Evolutionary conservation across 768 basidiomycete genomes (phyloP).

Genomic region (Mycena venus): DNA sequence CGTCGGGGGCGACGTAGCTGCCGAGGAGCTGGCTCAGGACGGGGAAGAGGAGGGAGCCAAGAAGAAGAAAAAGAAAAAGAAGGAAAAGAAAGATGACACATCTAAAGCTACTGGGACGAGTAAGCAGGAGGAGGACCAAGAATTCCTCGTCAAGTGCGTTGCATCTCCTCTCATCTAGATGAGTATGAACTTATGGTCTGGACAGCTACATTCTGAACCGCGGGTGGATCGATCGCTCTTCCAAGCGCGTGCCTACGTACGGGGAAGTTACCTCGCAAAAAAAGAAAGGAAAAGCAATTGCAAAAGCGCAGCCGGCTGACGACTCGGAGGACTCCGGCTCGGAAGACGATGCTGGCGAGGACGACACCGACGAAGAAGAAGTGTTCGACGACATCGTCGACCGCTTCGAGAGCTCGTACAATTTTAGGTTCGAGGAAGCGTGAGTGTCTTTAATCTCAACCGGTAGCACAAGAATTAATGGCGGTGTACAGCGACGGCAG

Average conservation of each 20-base stretch:
- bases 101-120: constrained; percentile 28
- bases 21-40: constrained; percentile 34
- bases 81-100: constrained; percentile 58
- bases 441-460: constrained; percentile 54
- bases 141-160: constrained; percentile 91
- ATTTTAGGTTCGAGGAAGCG: constrained; percentile 98
- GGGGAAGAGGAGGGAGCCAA: constrained; percentile 40
- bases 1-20: constrained; percentile 50
- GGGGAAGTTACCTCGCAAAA: constrained; percentile 73
- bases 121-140: constrained; percentile 80
- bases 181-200: not conserved
- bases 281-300: constrained; percentile 47
- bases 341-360: constrained; percentile 40
- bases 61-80: constrained; percentile 49
- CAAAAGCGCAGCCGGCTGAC: constrained; percentile 42
- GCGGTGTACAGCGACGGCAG: constrained; percentile 66
- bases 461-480: not conserved
- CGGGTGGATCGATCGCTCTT: constrained; percentile 92
- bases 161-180: not conserved
- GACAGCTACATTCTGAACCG: constrained; percentile 95
- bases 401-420: constrained; percentile 95
- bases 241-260: constrained; percentile 86
- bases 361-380: constrained; percentile 67
- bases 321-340: constrained; percentile 39
- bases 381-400: constrained; percentile 94